These are phyloP conservation scores for Leccinum rimulosum DNA, from an alignment of 768 basidiomycete species.

Conservation along the genomic window DNA sequence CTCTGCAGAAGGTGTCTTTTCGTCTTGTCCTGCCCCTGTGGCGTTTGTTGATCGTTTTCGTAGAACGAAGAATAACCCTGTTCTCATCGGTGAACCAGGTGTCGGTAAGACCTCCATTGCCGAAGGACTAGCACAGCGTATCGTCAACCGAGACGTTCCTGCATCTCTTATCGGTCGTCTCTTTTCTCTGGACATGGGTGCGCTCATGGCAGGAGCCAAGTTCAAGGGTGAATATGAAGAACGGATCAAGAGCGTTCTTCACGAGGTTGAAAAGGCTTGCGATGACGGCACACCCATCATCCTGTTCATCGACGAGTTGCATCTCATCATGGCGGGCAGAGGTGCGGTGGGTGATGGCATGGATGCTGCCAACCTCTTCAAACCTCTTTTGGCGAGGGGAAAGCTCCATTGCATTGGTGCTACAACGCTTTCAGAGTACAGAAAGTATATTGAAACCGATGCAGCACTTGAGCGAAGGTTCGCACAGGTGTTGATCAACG, in stretches of 20 bases:
- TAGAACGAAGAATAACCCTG: conserved; percentile 97
- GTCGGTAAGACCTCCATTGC: conserved; percentile 96
- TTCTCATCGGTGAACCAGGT: conserved; percentile 92
- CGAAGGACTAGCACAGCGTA: conserved; percentile 94
- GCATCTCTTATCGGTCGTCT: conserved; percentile 68
- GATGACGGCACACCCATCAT: conserved; percentile 79
- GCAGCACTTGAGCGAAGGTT: conserved; percentile 89
- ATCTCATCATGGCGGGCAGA: conserved; percentile 90
- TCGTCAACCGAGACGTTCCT: conserved; percentile 91
- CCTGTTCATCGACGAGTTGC: conserved; percentile 93
- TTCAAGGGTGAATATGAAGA: conserved; percentile 98
- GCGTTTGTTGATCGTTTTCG: conserved; percentile 9
- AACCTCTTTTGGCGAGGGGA: conserved; percentile 86
- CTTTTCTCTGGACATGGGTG: conserved; percentile 91
- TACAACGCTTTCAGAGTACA: conserved; percentile 89
- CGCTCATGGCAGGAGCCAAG: conserved; percentile 89
- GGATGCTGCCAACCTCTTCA: conserved; percentile 92
- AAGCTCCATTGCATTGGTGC: conserved; percentile 81
- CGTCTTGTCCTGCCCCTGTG: not conserved
- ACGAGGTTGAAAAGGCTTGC: conserved; percentile 88
- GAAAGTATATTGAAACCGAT: conserved; percentile 92
- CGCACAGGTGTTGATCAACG: conserved; percentile 90
- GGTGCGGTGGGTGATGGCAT: conserved; percentile 84
- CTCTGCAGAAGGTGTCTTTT: conserved; percentile 65
- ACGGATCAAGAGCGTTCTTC: conserved; percentile 87